A percentile compares a stretch with the other conserved stretches of the same genome.
phyloP scores from a whole-genome alignment of 2,329 filamentous ascomycete species.

The Sclerotinia subarctica region DNA sequence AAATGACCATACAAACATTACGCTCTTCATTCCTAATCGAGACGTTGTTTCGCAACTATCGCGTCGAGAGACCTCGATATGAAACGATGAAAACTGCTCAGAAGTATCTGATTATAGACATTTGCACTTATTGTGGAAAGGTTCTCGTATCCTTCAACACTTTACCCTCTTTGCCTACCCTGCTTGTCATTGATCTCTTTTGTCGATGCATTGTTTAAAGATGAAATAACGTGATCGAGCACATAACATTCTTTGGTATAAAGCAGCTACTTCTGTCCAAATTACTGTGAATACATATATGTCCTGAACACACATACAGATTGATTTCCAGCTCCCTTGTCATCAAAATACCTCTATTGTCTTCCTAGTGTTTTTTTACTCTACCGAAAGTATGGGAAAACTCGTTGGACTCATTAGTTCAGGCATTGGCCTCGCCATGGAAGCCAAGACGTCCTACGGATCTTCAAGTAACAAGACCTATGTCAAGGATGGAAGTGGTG shows the following conservation, averaged over 20 bases:
- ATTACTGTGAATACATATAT: too few species aligned
- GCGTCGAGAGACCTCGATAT: not conserved
- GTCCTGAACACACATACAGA: not conserved
- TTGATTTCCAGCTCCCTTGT: not conserved
- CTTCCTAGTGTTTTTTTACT: not conserved
- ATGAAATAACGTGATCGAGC: not conserved
- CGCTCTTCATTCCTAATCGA: not conserved
- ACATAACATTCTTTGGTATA: not conserved
- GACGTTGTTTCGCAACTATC: not conserved
- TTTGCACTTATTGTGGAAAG: not conserved
- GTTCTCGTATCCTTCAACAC: not conserved
- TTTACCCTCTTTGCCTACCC: not conserved
- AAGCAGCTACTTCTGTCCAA: not conserved
- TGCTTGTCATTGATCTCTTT: not conserved
- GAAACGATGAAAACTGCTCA: not conserved
- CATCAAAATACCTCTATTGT: not conserved
- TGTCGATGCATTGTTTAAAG: too few species aligned
- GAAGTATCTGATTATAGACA: not conserved
- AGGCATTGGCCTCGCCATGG: slow-evolving; percentile 19
- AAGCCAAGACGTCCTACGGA: slow-evolving; percentile 4
- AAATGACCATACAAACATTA: not conserved
- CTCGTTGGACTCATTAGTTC: slow-evolving; percentile 13
- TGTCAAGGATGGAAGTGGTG: not conserved
- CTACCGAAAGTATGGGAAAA: not conserved
- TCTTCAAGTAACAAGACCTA: not conserved